Evolutionary conservation across 352 stramenopile genomes (phyloP), one percentile per base, ranked within the genome.

Genomic region (Globisporangium iwayamae): DNA sequence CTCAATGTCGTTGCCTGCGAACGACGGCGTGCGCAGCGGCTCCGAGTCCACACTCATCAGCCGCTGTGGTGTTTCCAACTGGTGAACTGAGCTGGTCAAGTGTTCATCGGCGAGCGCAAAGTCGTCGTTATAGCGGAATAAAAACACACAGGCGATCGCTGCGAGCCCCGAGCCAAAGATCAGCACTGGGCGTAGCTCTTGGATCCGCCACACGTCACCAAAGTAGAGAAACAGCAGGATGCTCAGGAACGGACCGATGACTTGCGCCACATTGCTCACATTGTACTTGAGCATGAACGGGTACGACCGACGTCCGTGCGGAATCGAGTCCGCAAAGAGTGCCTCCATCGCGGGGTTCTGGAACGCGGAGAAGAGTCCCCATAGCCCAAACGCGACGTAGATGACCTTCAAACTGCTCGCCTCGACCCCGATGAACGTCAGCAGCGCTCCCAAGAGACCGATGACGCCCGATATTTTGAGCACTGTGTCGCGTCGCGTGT

Each of bases 231-330:
- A 90, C 30, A 91, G 72, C 7, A 87, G 60, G 41, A 91, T 77
- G 63, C 74, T 79, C 18, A 88, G 58, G 22, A 64, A 28, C 6
- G 83, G 83, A 0, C 83, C 83, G 13, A 90, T 66, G 57, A 87
- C 80, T 64, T 86, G 79, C 41, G 83, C 83, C 4, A 89, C 54
- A 57, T 90, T 91, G 71, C 71, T 79, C 46, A 91, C 76, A 60
- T 88, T 87, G 79, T 90, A 90, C 72, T 91, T 91, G 75, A 91
- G 83, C 79, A 86, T 90, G 68, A 90, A 89, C 1, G 83, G 83
- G 50, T 78, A 88, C 53, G 80, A 89, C 18, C 83, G 73, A 56
- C 78, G 72, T 41, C 83, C 80, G 46, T 85, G 75, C 60, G 78
- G 80, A 60, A 91, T 89, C 30, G 83, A 91, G 51, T 91, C 83